phyloP scores from a whole-genome alignment of 257 asterid species.

The Lantana camara region DNA sequence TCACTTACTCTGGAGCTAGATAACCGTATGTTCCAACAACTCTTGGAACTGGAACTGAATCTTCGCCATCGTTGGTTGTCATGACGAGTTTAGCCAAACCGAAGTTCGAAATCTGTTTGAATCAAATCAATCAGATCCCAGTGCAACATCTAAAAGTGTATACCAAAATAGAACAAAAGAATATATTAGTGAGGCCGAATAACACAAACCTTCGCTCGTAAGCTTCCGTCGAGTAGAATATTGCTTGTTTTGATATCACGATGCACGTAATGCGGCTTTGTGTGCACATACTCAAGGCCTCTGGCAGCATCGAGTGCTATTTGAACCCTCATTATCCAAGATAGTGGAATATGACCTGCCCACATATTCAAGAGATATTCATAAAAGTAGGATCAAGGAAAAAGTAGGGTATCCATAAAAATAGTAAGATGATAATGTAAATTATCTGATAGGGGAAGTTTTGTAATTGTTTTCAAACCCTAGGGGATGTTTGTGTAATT shows the following conservation, averaged over 20 bases:
- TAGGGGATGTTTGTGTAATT: too few relatives aligned
- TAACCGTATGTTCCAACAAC: conserved; percentile 97
- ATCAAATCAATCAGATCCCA: conserved; percentile 22
- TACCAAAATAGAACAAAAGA: too few relatives aligned
- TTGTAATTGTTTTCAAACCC: too few relatives aligned
- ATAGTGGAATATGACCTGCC: conserved; percentile 79
- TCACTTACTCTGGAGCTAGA: conserved; percentile 94
- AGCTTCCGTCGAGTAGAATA: conserved; percentile 81
- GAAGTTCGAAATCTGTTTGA: conserved; percentile 82
- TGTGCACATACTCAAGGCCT: conserved; percentile 96
- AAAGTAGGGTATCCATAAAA: too few relatives aligned
- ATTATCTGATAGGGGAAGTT: too few relatives aligned
- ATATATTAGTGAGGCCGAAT: neutral
- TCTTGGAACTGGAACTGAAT: conserved; percentile 83
- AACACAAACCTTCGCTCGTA: conserved; percentile 75
- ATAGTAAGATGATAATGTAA: too few relatives aligned
- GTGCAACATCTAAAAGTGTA: neutral
- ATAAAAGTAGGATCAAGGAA: too few relatives aligned
- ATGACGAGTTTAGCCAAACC: conserved; percentile 91
- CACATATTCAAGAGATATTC: too few relatives aligned
- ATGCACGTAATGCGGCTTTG: conserved; percentile 93
- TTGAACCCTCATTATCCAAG: conserved; percentile 94
- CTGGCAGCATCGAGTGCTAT: conserved; percentile 95
- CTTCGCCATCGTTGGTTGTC: conserved; percentile 77
- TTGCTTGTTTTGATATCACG: conserved; percentile 96